Percentiles rank a stretch among this genome's conserved stretches.
Evolutionary conservation across 495 filamentous ascomycete genomes (phyloP).

Genomic region (Penicillium cataractarum): DNA sequence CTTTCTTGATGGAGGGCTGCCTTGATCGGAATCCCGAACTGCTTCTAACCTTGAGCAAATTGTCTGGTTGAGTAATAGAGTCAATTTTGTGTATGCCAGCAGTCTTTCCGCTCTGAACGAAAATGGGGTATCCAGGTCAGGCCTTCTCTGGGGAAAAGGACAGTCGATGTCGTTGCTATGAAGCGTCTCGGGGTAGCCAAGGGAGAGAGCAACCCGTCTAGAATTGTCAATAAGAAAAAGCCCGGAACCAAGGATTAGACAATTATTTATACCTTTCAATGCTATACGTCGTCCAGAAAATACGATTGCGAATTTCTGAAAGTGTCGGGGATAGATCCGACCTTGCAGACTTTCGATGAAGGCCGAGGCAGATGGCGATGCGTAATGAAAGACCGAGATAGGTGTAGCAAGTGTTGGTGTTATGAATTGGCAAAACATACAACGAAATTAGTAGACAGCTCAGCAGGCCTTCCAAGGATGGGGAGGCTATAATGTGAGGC

Average conservation of each 20-base stretch:
- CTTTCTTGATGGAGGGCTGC: too few relatives aligned
- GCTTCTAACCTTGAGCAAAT: constrained; percentile 5
- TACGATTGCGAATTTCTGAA: constrained; percentile 5
- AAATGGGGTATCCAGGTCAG: constrained; percentile 4
- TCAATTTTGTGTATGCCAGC: constrained; percentile 9
- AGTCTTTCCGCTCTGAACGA: constrained; percentile 6
- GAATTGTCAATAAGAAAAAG: not conserved
- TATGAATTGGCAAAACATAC: constrained; percentile 8
- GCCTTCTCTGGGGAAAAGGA: not conserved
- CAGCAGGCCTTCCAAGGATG: too few relatives aligned
- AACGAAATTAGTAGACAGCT: not conserved
- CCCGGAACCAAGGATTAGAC: too few relatives aligned
- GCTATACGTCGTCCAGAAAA: constrained; percentile 8
- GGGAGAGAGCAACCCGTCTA: constrained; percentile 8
- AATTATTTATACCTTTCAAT: not conserved
- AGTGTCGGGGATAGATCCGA: constrained; percentile 2
- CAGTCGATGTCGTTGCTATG: constrained; percentile 7
- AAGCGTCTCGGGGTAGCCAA: constrained; percentile 10
- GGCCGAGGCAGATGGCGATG: constrained; percentile 5
- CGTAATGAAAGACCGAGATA: constrained; percentile 9
- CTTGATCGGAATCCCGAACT: too few relatives aligned
- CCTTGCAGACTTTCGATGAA: constrained; percentile 9
- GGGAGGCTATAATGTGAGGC: too few relatives aligned
- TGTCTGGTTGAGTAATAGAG: constrained; percentile 6
- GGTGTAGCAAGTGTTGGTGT: constrained; percentile 7